These are phyloP conservation scores for Avena eriantha DNA, from an alignment of 176 grass and related monocot genomes.

Conservation along the genomic window DNA sequence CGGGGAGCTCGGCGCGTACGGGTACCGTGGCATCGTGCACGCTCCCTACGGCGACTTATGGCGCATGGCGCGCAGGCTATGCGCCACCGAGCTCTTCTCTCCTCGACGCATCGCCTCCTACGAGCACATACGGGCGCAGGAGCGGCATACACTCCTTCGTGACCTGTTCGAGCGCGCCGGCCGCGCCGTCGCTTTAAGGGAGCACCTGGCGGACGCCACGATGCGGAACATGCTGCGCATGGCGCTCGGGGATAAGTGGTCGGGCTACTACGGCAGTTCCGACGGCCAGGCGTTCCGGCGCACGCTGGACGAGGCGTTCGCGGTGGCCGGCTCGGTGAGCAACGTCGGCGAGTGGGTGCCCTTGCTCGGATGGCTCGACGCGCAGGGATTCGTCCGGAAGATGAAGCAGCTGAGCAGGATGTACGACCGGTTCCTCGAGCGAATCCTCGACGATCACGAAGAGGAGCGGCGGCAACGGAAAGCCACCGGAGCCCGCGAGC, in stretches of 20 bases:
- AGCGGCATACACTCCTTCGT: conserved; percentile 38
- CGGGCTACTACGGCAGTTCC: conserved; percentile 35
- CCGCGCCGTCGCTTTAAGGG: conserved; percentile 29
- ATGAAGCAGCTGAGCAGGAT: conserved; percentile 53
- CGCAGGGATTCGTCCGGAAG: conserved; percentile 50
- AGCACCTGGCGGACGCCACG: conserved; percentile 45
- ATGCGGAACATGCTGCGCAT: conserved; percentile 62
- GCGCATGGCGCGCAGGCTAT: conserved; percentile 63
- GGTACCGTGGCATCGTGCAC: conserved; percentile 61
- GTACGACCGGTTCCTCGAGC: conserved; percentile 61
- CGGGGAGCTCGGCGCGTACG: conserved; percentile 55
- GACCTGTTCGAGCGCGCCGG: conserved; percentile 9
- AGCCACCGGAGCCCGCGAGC: neutral
- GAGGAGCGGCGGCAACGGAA: neutral
- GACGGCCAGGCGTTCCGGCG: conserved; percentile 55
- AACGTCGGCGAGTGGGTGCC: conserved; percentile 67
- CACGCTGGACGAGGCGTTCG: conserved; percentile 65
- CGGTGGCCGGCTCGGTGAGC: conserved; percentile 50
- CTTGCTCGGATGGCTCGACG: conserved; percentile 53
- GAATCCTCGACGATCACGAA: conserved; percentile 52
- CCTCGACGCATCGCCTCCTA: conserved; percentile 52
- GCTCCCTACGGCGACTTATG: conserved; percentile 63
- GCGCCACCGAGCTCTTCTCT: conserved; percentile 68
- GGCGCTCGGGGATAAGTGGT: conserved; percentile 61
- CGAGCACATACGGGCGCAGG: conserved; percentile 49